These are phyloP conservation scores for Phanerochaete carnosa DNA, from an alignment of 768 basidiomycete species.

Conservation along the genomic window DNA sequence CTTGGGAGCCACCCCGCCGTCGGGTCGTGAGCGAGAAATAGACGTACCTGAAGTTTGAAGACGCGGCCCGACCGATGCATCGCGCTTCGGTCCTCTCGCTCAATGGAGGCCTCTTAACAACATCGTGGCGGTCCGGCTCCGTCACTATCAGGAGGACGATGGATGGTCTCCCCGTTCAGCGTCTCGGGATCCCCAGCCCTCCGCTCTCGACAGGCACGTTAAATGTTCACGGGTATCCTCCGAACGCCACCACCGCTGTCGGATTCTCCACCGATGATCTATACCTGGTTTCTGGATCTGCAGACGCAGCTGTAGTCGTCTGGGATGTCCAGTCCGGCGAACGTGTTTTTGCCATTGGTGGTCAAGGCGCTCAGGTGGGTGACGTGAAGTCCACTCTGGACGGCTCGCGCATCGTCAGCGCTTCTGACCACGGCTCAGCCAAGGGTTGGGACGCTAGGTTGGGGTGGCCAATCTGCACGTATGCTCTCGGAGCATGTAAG, in stretches of 20 bases:
- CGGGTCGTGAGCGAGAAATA: neutral
- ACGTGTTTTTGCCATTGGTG: neutral
- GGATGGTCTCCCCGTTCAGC: neutral
- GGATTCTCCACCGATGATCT: neutral
- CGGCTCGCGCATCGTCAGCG: conserved; percentile 42
- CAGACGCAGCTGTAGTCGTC: neutral
- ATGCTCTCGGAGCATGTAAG: neutral
- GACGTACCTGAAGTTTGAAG: neutral
- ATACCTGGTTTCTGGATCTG: neutral
- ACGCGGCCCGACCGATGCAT: too few relatives aligned
- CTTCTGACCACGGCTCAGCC: conserved; percentile 47
- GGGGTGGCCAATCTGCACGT: conserved; percentile 19
- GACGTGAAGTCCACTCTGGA: neutral
- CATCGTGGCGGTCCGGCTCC: neutral
- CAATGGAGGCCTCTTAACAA: neutral
- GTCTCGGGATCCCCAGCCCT: neutral
- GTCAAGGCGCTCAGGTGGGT: neutral
- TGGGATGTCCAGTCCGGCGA: neutral
- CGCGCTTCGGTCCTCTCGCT: neutral
- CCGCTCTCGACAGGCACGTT: too few relatives aligned
- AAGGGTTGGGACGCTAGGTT: conserved; percentile 48
- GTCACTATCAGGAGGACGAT: neutral
- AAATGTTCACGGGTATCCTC: too few relatives aligned
- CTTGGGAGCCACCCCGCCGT: too few relatives aligned
- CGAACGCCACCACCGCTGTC: neutral